Base-by-base conservation (phyloP, 805 yeast genomes). In the Huiozyma sinensis region DNA sequence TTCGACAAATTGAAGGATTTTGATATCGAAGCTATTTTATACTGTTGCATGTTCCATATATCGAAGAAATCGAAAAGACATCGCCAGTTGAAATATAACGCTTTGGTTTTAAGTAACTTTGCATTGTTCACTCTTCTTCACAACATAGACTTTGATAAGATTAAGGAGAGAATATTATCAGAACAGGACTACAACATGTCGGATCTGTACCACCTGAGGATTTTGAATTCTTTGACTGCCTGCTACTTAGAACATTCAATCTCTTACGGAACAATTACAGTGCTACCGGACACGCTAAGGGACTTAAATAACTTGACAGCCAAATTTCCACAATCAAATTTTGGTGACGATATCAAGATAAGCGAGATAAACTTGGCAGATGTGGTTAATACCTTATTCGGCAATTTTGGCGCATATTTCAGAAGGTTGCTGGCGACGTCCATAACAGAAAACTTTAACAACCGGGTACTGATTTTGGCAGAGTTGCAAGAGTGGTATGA, bases 21-120 rank as follows among this genome's bases (percentile, higher is more conserved):
- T 56, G 83, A 77, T 51, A 69, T 76, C 33, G 83, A 77, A 52
- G 81, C 80, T 0, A 68, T 77, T 7, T 51, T 77, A 28, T 77
- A 77, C 51, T 66, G 77, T 42, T 68, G 77, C 17, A 58, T 73
- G 55, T 77, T 74, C 54, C 73, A 74, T 49, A 69, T 75, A 39
- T 73, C 79, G 1, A 63, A 79, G 48, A 75, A 75, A 47, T 72
- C 78, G 4, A 62, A 67, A 42, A 50, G 64, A 32, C 61, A 61
- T 46, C 51, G 67, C 40, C 81, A 76, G 51, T 63, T 71, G n/a
- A 68, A 69, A 42, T 63, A 73, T 48, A 77, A 77, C 55, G 65
- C 71, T 12, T 70, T 80, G 73, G 59, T 73, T 7, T 50, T 76
- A n/a, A 71, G 77, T 2, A 71, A 73, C 33, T 67, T 71, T 47